These are phyloP conservation scores for Pichia gijzeniarum DNA, from an alignment of 805 yeast species.

Conservation along the genomic window DNA sequence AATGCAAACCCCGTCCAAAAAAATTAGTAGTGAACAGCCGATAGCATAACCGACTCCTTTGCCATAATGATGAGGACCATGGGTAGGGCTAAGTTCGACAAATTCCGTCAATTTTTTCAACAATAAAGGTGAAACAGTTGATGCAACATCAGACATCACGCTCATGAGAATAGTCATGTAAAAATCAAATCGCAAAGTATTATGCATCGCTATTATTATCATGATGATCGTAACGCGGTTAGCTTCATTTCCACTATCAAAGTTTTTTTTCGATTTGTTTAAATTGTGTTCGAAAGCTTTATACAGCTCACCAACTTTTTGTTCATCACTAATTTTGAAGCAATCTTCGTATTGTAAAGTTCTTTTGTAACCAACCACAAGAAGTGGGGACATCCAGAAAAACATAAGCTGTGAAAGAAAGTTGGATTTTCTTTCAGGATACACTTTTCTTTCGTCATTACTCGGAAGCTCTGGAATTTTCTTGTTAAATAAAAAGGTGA, in stretches of 20 bases:
- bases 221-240: too few relatives aligned
- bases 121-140: constrained; percentile 42
- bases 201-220: too few relatives aligned
- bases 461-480: constrained; percentile 45
- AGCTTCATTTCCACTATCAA: constrained; percentile 2
- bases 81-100: constrained; percentile 39
- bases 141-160: background rate
- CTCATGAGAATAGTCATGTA: background rate
- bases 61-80: constrained; percentile 32
- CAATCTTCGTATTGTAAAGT: constrained; percentile 62
- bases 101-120: constrained; percentile 57
- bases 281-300: constrained; percentile 5
- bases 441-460: constrained; percentile 44
- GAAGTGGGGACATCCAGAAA: constrained; percentile 62
- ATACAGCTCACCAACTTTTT: constrained; percentile 38
- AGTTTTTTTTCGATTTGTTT: constrained; percentile 24
- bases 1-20: constrained; percentile 40
- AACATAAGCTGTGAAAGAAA: constrained; percentile 41
- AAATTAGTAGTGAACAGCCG: constrained; percentile 55
- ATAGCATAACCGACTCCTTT: constrained; percentile 73
- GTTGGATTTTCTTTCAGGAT: constrained; percentile 42
- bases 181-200: too few relatives aligned
- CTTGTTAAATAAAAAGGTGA: constrained; percentile 44
- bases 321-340: constrained; percentile 38
- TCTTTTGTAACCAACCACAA: constrained; percentile 64